Conservation (phyloP, 73 alveolate genomes). For the Halteria grandinella region DNA sequence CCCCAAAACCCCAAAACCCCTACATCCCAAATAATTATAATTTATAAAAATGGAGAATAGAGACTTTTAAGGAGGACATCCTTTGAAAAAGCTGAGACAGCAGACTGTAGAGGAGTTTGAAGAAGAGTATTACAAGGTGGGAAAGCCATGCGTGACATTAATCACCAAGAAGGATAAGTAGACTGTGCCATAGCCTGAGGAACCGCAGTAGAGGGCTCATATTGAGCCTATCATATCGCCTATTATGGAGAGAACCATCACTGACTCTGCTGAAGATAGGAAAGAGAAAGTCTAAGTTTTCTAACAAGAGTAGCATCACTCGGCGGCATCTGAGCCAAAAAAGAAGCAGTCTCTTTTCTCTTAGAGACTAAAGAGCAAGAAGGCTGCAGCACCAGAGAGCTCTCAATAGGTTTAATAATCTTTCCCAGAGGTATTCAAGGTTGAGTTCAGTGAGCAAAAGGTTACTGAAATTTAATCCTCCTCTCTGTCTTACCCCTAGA, state of each 20-base stretch:
- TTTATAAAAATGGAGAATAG: not conserved
- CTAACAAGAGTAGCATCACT: too few relatives aligned
- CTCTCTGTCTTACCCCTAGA: too few relatives aligned
- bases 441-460: too few relatives aligned
- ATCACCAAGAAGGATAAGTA: constrained; percentile 32
- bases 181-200: not conserved
- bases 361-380: constrained; percentile 13
- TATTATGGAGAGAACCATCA: too few relatives aligned
- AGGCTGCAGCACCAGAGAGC: not conserved
- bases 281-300: too few relatives aligned
- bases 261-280: too few relatives aligned
- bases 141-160: constrained; percentile 36
- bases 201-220: too few relatives aligned
- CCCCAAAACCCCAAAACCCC: constrained; percentile 5
- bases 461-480: too few relatives aligned
- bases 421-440: constrained; percentile 30
- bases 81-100: constrained; percentile 26
- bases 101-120: constrained; percentile 5
- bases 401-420: not conserved
- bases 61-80: constrained; percentile 32
- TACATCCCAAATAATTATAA: not conserved
- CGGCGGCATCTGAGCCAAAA: not conserved
- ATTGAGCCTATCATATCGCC: too few relatives aligned
- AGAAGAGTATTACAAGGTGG: not conserved
- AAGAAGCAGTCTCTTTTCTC: constrained; percentile 33